Base-by-base conservation (phyloP, 2,329 filamentous ascomycete species). In the Arachnomyces sp. region DNA sequence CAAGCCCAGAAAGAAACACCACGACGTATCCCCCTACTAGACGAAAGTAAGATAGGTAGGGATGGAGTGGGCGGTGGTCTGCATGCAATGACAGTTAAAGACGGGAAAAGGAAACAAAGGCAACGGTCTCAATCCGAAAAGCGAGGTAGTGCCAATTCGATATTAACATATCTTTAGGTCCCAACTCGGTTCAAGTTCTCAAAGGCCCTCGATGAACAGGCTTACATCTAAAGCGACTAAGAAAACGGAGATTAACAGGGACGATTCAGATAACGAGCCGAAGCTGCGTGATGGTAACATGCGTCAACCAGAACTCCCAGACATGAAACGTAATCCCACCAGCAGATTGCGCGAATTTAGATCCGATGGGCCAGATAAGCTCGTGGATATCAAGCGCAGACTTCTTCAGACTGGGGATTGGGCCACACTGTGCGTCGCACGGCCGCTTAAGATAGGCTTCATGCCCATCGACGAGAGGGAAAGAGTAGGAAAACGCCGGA, bases 361-460 rank as follows among this genome's bases (percentile, higher is more conserved):
- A 13, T 38, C 29, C 29, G 31, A 38, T 31, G 29, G 15, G 5
- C 35, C 8, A 14, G 43, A 31, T 28, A 45, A 40, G 14, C 30
- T 63, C 35, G 55, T 54, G 12, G 13, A 36, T 5, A 45, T 64
- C 28, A 63, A 60, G 33, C 57, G 47, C 9, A 52, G 51, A 20
- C 51, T 66, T 1, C 56, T 66, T 4, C 43, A 58, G 37, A 53
- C 54, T 32, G 38, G 50, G 4, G 63, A 67, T 40, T 66, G 63
- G 64, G 61, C 56, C n/a, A 52, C 50, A 2, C 45, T 66, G 8
- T 56, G 57, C 7, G 49, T 49, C 4, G 44, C 57, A 8, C 58
- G 58, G 30, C 61, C 63, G 7, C 42, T 65, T 6, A 49, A 54
- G n/a, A 52, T 62, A 13, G 34, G 47, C 14, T 63, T 61, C 37